Percentiles rank a stretch among this genome's conserved stretches.
Conservation (phyloP, 1,139 yeast species). For the Debaryomyces singareniensis region DNA sequence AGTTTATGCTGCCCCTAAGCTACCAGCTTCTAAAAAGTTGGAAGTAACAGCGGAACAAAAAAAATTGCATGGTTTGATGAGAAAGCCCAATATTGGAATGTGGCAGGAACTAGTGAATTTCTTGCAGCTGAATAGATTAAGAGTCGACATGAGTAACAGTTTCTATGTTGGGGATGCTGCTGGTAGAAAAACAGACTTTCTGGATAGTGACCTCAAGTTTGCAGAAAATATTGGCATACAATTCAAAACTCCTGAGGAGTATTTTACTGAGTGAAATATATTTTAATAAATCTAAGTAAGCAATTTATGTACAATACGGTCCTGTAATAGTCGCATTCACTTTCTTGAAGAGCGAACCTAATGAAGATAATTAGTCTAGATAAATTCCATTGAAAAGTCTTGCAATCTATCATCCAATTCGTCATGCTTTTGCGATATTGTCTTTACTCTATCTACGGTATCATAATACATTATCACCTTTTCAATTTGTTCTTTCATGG, state of each 20-base stretch:
- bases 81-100: constrained; percentile 80
- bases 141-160: constrained; percentile 39
- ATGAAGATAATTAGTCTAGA: constrained; percentile 5
- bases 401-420: constrained; percentile 18
- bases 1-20: constrained; percentile 60
- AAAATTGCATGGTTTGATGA: constrained; percentile 33
- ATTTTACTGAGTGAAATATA: constrained; percentile 12
- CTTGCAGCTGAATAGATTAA: constrained; percentile 17
- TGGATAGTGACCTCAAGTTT: constrained; percentile 69
- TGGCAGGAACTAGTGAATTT: constrained; percentile 38
- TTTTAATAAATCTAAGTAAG: neutral
- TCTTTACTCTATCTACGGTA: constrained; percentile 45
- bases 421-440: constrained; percentile 15
- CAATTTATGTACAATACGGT: too few species aligned
- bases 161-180: constrained; percentile 97
- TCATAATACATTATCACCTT: constrained; percentile 53
- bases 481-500: constrained; percentile 21
- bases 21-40: constrained; percentile 30
- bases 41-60: constrained; percentile 19
- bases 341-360: too few species aligned
- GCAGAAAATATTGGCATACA: constrained; percentile 50
- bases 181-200: constrained; percentile 69
- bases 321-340: too few species aligned
- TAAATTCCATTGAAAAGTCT: constrained; percentile 19
- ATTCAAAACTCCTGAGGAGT: constrained; percentile 69